Evolutionary conservation across 306 rosid species (phyloP).

Genomic region (Castanospermum australe): DNA sequence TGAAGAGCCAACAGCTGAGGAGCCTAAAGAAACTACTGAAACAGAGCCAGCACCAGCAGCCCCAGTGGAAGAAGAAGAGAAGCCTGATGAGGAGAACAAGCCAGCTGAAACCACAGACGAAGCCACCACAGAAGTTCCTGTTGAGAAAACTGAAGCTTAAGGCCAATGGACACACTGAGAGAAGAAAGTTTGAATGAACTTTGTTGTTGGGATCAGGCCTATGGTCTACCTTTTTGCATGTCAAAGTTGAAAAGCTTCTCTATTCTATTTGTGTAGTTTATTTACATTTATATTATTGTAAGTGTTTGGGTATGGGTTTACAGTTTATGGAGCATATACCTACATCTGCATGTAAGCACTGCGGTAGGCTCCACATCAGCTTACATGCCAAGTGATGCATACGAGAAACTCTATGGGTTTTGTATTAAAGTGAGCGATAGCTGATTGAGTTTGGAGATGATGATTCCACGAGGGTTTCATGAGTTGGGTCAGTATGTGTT

Average conservation of each 20-base stretch:
- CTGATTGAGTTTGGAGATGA: conserved; percentile 16
- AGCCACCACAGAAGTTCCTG: conserved; percentile 21
- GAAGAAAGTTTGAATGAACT: background rate
- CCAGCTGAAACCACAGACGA: conserved; percentile 16
- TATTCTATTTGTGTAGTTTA: conserved; percentile 8
- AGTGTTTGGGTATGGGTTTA: conserved; percentile 34
- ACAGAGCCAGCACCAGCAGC: conserved; percentile 27
- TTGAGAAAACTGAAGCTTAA: conserved; percentile 56
- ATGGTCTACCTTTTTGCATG: conserved; percentile 26
- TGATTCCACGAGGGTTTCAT: conserved; percentile 15
- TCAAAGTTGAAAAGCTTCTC: conserved; percentile 33
- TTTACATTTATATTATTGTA: conserved; percentile 7
- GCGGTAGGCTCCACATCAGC: conserved; percentile 12
- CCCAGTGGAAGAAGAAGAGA: conserved; percentile 33
- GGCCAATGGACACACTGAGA: background rate
- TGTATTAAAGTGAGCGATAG: background rate
- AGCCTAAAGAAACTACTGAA: conserved; percentile 27
- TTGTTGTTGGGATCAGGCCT: background rate
- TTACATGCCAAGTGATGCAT: background rate
- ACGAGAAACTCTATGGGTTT: background rate
- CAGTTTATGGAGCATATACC: conserved; percentile 17
- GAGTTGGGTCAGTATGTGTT: conserved; percentile 39
- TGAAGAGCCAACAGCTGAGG: conserved; percentile 33
- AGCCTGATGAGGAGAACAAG: conserved; percentile 41
- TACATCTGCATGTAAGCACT: conserved; percentile 15